These are phyloP conservation scores for Penicillium sp. DNA, from an alignment of 2,329 filamentous ascomycete genomes.

Conservation along the genomic window DNA sequence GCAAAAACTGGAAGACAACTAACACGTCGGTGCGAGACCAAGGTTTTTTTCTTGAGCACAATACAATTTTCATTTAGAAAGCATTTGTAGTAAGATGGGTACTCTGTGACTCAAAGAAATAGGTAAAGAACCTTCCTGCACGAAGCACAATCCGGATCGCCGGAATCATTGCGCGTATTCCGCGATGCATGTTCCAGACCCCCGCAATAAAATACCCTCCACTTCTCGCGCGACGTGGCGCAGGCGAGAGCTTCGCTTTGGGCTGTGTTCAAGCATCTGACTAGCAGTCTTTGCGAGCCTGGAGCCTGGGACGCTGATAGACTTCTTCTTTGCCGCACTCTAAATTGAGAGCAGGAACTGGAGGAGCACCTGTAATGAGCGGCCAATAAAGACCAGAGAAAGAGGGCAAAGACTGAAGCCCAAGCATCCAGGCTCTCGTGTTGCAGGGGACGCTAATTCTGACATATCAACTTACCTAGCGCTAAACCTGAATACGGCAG, in stretches of 20 bases:
- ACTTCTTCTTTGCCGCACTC: background rate
- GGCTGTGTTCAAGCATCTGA: background rate
- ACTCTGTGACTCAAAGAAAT: background rate
- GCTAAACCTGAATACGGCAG: slow-evolving; percentile 13
- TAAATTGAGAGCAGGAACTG: background rate
- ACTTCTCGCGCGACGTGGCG: slow-evolving; percentile 1
- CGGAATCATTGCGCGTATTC: slow-evolving; percentile 13
- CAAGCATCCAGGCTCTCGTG: slow-evolving; percentile 1
- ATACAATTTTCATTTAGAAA: background rate
- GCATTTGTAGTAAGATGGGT: background rate
- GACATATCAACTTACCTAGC: slow-evolving; percentile 24
- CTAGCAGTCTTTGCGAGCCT: background rate
- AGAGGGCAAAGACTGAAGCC: background rate
- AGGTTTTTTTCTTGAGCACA: background rate
- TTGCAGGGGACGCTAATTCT: slow-evolving; percentile 15
- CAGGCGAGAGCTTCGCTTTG: background rate
- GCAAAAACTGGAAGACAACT: background rate
- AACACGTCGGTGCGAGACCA: background rate
- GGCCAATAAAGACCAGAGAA: background rate
- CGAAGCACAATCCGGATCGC: slow-evolving; percentile 2
- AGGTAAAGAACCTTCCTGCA: background rate
- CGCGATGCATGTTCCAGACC: slow-evolving; percentile 11
- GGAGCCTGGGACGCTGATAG: background rate
- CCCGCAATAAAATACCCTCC: slow-evolving; percentile 3
- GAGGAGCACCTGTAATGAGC: background rate